Conservation (phyloP, 1,284 basidiomycete species). For the Termitomyces sp. region DNA sequence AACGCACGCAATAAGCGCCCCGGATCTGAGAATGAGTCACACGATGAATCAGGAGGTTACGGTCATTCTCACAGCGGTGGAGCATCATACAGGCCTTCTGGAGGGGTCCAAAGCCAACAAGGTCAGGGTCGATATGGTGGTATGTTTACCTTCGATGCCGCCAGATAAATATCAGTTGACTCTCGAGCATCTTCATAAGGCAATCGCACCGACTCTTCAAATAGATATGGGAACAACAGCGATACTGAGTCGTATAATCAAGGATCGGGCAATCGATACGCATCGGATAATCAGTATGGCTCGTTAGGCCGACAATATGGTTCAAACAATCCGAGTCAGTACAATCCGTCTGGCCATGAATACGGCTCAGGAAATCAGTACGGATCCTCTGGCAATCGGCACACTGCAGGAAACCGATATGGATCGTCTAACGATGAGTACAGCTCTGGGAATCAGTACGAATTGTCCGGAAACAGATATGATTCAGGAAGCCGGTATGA, state of each 20-base stretch:
- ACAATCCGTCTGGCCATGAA: no score
- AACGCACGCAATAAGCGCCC: constrained; percentile 32
- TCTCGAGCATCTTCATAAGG: not conserved
- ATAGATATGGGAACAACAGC: not conserved
- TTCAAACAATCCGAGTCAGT: constrained; percentile 2
- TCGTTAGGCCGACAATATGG: not conserved
- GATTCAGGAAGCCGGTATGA: constrained; percentile 2
- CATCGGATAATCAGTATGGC: not conserved
- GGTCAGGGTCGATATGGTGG: constrained; percentile 16
- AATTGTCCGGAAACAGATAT: not conserved
- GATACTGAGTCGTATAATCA: not conserved
- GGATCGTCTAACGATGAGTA: not conserved
- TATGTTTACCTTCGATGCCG: constrained; percentile 1
- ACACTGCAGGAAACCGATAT: not conserved
- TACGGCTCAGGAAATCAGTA: constrained; percentile 3
- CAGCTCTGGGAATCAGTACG: constrained; percentile 2
- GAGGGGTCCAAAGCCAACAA: constrained; percentile 7
- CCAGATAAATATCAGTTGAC: not conserved
- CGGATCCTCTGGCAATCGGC: not conserved
- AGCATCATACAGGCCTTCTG: constrained; percentile 6
- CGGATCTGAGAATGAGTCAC: constrained; percentile 27
- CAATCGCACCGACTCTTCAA: not conserved
- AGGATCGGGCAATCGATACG: not conserved
- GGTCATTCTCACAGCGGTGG: constrained; percentile 26
- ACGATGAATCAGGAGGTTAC: constrained; percentile 33